A percentile compares a stretch with the other conserved stretches of the same genome.
Conservation (phyloP, 176 grass and related monocot species). For the Bothriochloa decipiens region DNA sequence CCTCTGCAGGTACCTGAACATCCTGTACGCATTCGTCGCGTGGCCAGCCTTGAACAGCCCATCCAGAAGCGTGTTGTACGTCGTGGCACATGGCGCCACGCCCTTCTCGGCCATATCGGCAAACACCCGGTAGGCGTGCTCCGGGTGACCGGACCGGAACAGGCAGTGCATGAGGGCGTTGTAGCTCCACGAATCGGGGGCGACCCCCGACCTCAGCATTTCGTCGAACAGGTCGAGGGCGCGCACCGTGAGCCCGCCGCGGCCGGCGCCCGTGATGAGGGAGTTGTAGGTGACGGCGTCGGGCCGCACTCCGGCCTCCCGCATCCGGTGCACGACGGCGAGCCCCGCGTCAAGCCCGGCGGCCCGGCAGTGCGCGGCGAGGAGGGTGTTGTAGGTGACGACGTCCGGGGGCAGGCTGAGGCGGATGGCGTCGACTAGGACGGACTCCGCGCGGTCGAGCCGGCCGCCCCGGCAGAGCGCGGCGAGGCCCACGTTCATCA, state of each 20-base stretch:
- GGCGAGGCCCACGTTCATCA: constrained; percentile 74
- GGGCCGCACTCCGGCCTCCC: constrained; percentile 63
- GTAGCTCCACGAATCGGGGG: constrained; percentile 83
- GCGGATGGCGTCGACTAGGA: constrained; percentile 80
- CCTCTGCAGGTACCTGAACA: constrained; percentile 82
- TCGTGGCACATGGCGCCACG: constrained; percentile 55
- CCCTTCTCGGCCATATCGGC: constrained; percentile 66
- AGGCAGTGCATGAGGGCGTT: constrained; percentile 89
- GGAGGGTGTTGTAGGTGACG: constrained; percentile 87
- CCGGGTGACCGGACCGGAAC: constrained; percentile 67
- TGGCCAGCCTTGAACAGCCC: constrained; percentile 69
- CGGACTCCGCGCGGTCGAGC: constrained; percentile 58
- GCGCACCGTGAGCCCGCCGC: constrained; percentile 31
- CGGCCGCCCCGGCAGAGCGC: constrained; percentile 74
- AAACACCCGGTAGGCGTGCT: constrained; percentile 82
- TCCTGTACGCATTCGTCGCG: constrained; percentile 55
- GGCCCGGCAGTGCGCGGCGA: constrained; percentile 65
- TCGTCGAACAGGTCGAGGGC: constrained; percentile 90
- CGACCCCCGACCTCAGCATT: constrained; percentile 70
- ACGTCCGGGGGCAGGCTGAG: constrained; percentile 83
- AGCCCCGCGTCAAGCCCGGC: constrained; percentile 60
- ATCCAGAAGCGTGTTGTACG: constrained; percentile 87
- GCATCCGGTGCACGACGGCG: constrained; percentile 63
- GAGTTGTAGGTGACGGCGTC: constrained; percentile 92
- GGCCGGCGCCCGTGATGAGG: constrained; percentile 60